phyloP scores from a whole-genome alignment of 768 basidiomycete genomes.

The Amanita fuliginea region DNA sequence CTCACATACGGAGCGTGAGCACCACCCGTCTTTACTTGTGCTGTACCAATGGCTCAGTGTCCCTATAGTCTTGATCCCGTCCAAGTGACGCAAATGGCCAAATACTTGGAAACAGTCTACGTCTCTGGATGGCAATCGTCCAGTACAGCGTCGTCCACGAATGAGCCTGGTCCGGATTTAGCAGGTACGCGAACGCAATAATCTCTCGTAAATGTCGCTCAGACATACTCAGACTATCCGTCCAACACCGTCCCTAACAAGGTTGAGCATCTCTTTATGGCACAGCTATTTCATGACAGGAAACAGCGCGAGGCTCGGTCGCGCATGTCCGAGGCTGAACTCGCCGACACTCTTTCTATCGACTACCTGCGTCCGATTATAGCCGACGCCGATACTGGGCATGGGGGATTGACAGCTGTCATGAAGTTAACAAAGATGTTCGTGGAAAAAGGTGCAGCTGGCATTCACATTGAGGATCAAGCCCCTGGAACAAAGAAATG shows the following conservation, averaged over 20 bases:
- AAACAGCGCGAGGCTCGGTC: constrained; percentile 85
- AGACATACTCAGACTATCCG: constrained; percentile 64
- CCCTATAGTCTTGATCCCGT: constrained; percentile 90
- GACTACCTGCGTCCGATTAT: constrained; percentile 93
- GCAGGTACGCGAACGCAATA: constrained; percentile 49
- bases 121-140: constrained; percentile 96
- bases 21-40: not conserved
- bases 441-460: constrained; percentile 96
- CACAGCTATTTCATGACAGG: constrained; percentile 98
- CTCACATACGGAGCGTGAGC: constrained; percentile 99
- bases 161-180: constrained; percentile 97
- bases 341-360: constrained; percentile 55
- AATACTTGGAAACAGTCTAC: constrained; percentile 96
- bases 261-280: constrained; percentile 96
- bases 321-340: constrained; percentile 56
- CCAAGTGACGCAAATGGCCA: constrained; percentile 98
- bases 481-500: constrained; percentile 97
- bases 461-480: constrained; percentile 97
- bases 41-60: constrained; percentile 1
- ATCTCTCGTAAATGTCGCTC: not conserved
- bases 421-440: constrained; percentile 99
- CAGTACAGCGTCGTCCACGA: constrained; percentile 85
- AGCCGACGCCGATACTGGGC: constrained; percentile 97
- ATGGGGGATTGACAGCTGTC: constrained; percentile 94
- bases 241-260: constrained; percentile 99